These are phyloP conservation scores for Penicillium sp. DNA, from an alignment of 2,329 filamentous ascomycete species.

Conservation along the genomic window DNA sequence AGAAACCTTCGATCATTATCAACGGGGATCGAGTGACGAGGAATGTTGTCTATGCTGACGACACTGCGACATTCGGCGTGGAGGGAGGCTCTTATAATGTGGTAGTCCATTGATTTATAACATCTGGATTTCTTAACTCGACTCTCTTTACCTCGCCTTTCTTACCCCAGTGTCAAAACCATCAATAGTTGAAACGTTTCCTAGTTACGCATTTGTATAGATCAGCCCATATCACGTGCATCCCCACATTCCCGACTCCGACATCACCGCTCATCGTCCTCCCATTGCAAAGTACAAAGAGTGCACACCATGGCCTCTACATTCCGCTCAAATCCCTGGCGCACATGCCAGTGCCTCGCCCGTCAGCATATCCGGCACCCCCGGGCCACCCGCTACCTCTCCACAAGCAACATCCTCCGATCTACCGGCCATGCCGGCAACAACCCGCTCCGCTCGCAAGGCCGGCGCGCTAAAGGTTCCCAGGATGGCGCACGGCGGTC, in stretches of 20 bases:
- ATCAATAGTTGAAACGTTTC: not conserved
- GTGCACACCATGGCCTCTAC: conserved; percentile 15
- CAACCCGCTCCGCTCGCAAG: conserved; percentile 30
- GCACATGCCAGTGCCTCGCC: conserved; percentile 27
- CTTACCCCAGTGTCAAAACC: too few species aligned
- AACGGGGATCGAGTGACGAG: conserved; percentile 18
- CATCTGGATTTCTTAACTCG: not conserved
- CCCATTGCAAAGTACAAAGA: not conserved
- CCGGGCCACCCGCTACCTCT: conserved; percentile 19
- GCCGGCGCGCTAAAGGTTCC: conserved; percentile 14
- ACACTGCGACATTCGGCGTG: conserved; percentile 19
- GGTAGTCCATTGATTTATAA: conserved; percentile 10
- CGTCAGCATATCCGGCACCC: conserved; percentile 12
- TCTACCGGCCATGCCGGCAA: conserved; percentile 15
- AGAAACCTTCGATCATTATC: conserved; percentile 24
- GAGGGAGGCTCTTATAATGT: conserved; percentile 23
- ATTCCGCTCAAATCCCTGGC: conserved; percentile 22
- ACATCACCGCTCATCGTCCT: conserved; percentile 10
- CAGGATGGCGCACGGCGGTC: conserved; percentile 29
- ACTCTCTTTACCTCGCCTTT: not conserved
- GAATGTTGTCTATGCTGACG: conserved; percentile 17
- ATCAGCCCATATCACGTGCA: conserved; percentile 21
- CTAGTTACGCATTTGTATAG: conserved; percentile 1
- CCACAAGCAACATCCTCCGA: conserved; percentile 27
- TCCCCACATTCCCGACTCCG: conserved; percentile 17